Base-by-base conservation (phyloP, 1,284 basidiomycete genomes). In the Apiotrichum porosum region DNA sequence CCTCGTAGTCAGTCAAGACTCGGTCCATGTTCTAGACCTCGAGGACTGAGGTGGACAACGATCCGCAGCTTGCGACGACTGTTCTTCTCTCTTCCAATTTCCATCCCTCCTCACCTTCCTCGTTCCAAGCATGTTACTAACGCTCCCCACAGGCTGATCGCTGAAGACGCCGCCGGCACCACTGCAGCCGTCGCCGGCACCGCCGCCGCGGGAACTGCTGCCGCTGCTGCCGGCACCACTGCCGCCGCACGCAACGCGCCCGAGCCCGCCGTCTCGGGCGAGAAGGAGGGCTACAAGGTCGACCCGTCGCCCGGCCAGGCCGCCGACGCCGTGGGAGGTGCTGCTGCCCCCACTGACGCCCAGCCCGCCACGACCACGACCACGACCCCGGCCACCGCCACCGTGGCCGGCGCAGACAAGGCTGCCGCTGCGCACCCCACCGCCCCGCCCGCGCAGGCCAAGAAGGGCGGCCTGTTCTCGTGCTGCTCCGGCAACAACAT, bases 391-490 rank as follows among this genome's bases (percentile, higher is more conserved):
- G 37, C 49, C 17, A 32, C 53, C 15, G 47, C 35, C 21, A 34
- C 54, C 4, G 42, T 51, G 13, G 24, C 47, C 13, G 35, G 48
- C 21, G 46, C 51, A 17, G 33, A 45, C 10, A 33, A 42, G 22
- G 28, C 51, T 3, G 30, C 51, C 12, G 36, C 51, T 0, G 13
- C 48, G 9, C 36, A 36, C 37, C 34, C 37, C 23, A 33, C 36
- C 22, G 24, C 22, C 19, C 37, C 50, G 9, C 50, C 59, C 10
- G 42, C 44, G 40, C 36, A 51, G 37, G 60, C 60, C 51, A 69
- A 69, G 60, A 62, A 58, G 51, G 62, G 61, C 24, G 62, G 65
- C 22, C 51, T 68, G 17, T 68, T 66, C 56, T 57, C 58, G 45
- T 70, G 68, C 55, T 68, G 68, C 45, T 61, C 58, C 18, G 56